A percentile compares a stretch with the other conserved stretches of the same genome.
These are phyloP conservation scores for Fusarium agapanthi DNA, from an alignment of 2,329 filamentous ascomycete genomes.

Conservation along the genomic window DNA sequence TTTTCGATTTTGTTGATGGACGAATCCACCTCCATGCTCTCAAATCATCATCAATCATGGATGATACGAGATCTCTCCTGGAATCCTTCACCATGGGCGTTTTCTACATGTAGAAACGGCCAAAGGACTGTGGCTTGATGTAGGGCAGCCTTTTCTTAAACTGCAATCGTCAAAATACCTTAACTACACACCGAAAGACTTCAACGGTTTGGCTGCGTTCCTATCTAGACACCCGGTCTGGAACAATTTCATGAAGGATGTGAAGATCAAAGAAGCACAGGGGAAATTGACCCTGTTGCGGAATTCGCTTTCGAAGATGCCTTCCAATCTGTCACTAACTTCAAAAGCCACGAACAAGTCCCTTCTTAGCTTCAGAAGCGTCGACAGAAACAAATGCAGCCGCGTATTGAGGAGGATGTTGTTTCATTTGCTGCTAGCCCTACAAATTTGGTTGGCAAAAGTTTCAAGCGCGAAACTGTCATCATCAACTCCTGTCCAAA, in stretches of 20 bases:
- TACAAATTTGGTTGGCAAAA: conserved; percentile 69
- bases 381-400: conserved; percentile 59
- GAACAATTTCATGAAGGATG: conserved; percentile 54
- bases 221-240: conserved; percentile 59
- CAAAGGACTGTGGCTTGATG: background rate
- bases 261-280: conserved; percentile 49
- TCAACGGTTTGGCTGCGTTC: conserved; percentile 46
- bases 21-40: conserved; percentile 41
- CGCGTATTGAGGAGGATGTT: conserved; percentile 71
- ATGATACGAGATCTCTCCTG: background rate
- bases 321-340: conserved; percentile 59
- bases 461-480: conserved; percentile 70
- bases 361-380: conserved; percentile 47
- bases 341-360: conserved; percentile 40
- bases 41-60: conserved; percentile 15
- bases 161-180: background rate
- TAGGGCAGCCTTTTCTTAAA: background rate
- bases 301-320: conserved; percentile 60
- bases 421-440: conserved; percentile 74
- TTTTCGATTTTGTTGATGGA: background rate
- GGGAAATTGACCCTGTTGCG: conserved; percentile 35
- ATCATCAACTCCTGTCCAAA: conserved; percentile 49
- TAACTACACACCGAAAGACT: background rate
- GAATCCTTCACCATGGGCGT: background rate
- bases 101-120: background rate